A percentile compares a stretch with the other conserved stretches of the same genome.
These are phyloP conservation scores for Diaporthe citri DNA, from an alignment of 2,329 filamentous ascomycete genomes.

Conservation along the genomic window DNA sequence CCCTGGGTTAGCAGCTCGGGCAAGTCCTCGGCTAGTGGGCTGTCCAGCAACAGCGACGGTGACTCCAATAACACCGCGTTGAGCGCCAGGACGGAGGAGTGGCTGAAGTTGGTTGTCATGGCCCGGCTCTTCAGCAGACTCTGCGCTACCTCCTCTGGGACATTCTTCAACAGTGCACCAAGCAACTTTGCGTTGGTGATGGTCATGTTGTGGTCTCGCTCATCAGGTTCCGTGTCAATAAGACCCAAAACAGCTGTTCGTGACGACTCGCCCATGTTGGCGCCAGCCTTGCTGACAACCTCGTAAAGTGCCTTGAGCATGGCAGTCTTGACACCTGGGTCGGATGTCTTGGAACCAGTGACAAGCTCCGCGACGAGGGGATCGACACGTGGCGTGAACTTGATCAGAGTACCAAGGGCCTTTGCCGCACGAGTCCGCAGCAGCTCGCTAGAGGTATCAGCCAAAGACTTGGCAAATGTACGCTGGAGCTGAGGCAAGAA, in stretches of 20 bases:
- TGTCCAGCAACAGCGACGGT: constrained; percentile 75
- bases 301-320: constrained; percentile 98
- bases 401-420: constrained; percentile 94
- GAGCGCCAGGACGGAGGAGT: constrained; percentile 84
- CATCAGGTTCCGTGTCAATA: constrained; percentile 87
- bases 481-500: constrained; percentile 97
- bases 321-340: constrained; percentile 88
- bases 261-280: constrained; percentile 94
- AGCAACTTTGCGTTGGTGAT: constrained; percentile 93
- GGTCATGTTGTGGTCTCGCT: constrained; percentile 81
- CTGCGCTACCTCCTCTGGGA: constrained; percentile 78
- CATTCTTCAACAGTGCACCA: constrained; percentile 88
- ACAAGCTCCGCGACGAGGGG: constrained; percentile 93
- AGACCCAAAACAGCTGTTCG: constrained; percentile 86
- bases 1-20: constrained; percentile 83
- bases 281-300: constrained; percentile 93
- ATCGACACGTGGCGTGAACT: constrained; percentile 93
- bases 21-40: constrained; percentile 77
- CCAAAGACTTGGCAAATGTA: constrained; percentile 95
- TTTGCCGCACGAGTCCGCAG: constrained; percentile 90
- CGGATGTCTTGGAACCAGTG: constrained; percentile 91
- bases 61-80: constrained; percentile 91
- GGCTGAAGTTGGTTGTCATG: constrained; percentile 80
- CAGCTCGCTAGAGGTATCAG: constrained; percentile 91
- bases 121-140: constrained; percentile 77